Evolutionary conservation across 73 alveolate genomes (phyloP).

Genomic region (Tetrahymena thermophila): DNA sequence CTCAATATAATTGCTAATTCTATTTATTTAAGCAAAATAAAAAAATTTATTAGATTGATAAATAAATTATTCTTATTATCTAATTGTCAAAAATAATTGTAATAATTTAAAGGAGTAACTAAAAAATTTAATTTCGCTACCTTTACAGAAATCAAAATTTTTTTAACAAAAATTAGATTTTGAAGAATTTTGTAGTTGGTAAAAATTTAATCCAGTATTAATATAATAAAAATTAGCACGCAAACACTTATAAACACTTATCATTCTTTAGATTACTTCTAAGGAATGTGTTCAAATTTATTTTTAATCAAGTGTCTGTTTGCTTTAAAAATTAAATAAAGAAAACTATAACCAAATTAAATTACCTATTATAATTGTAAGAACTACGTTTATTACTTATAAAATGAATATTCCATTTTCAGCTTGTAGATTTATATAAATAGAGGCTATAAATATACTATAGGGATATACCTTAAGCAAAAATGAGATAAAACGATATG

Average conservation of each 20-base stretch:
- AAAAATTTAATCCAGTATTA: neutral
- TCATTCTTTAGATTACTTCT: neutral
- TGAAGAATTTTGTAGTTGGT: no score
- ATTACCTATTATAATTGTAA: neutral
- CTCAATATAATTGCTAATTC: neutral
- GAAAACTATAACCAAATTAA: neutral
- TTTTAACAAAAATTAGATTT: neutral
- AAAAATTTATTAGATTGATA: neutral
- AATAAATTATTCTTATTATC: no score
- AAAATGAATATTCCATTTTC: neutral
- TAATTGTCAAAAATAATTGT: no score
- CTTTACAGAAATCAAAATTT: neutral
- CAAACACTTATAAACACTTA: neutral
- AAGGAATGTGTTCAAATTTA: neutral
- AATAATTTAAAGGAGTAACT: neutral
- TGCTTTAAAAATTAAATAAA: neutral
- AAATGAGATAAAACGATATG: neutral
- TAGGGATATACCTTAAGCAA: neutral
- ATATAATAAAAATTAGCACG: neutral
- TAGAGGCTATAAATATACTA: neutral
- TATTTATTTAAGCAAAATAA: neutral
- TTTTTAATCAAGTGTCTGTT: neutral
- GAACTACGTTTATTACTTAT: neutral
- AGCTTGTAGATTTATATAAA: neutral
- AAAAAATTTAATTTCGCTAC: neutral